A percentile compares a stretch with the other conserved stretches of the same genome.
These are phyloP conservation scores for Misopates orontium DNA, from an alignment of 257 asterid species.

Conservation along the genomic window DNA sequence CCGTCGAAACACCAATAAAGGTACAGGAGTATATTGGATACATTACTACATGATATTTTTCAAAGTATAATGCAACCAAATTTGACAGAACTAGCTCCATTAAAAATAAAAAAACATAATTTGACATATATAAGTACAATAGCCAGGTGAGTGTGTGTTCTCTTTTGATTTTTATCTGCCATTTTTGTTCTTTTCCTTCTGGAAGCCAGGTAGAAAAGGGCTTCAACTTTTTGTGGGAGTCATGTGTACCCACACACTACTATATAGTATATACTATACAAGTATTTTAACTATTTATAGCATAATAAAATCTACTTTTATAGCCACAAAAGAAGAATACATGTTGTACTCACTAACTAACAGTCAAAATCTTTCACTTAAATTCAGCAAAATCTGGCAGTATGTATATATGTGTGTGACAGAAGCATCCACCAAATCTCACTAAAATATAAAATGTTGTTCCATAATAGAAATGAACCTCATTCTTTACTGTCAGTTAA, in stretches of 20 bases:
- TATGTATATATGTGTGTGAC: conserved; percentile 25
- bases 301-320: background rate
- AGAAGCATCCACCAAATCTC: conserved; percentile 30
- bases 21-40: no score
- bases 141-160: no score
- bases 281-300: background rate
- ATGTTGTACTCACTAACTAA: background rate
- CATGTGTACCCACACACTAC: background rate
- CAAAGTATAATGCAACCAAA: no score
- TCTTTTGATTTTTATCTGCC: no score
- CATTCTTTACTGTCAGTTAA: conserved; percentile 15
- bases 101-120: no score
- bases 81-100: no score
- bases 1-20: no score
- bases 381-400: conserved; percentile 25
- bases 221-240: conserved; percentile 27
- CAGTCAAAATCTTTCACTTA: conserved; percentile 21
- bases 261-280: background rate
- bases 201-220: conserved; percentile 24
- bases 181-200: conserved; percentile 28
- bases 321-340: background rate
- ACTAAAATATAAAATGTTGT: no score
- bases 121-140: no score
- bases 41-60: no score
- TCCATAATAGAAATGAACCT: no score